These are phyloP conservation scores for Citrullus amarus DNA, from an alignment of 306 rosid species.

Conservation along the genomic window DNA sequence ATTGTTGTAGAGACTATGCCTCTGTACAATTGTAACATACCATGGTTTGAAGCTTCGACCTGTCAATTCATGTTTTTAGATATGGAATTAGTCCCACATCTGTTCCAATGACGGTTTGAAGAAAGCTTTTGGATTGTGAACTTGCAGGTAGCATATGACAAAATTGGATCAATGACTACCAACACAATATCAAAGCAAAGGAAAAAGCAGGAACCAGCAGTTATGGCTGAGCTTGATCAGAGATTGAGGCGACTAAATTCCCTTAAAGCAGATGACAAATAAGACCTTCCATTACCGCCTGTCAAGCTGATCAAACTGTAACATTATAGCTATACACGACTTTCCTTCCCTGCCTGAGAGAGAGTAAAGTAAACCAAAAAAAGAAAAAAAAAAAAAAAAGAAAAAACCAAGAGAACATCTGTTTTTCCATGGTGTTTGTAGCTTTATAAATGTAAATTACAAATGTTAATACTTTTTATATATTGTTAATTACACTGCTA, in stretches of 20 bases:
- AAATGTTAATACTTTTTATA: constrained; percentile 13
- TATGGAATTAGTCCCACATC: background rate
- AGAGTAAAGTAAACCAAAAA: constrained; percentile 15
- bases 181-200: constrained; percentile 86
- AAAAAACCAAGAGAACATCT: background rate
- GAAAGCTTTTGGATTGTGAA: background rate
- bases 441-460: constrained; percentile 45
- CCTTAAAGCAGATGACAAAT: constrained; percentile 38
- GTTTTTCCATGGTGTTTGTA: constrained; percentile 35
- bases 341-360: constrained; percentile 12
- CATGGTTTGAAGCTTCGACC: background rate
- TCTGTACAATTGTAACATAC: background rate
- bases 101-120: background rate
- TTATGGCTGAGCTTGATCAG: constrained; percentile 89
- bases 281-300: constrained; percentile 10
- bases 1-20: background rate
- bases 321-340: constrained; percentile 17
- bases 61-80: background rate
- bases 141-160: constrained; percentile 88
- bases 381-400: background rate
- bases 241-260: constrained; percentile 73
- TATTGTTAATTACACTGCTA: constrained; percentile 19
- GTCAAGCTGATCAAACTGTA: constrained; percentile 16
- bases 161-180: constrained; percentile 91
- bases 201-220: constrained; percentile 96